These are phyloP conservation scores for Paraleonurus japonicus DNA, from an alignment of 257 asterid species.

Conservation along the genomic window DNA sequence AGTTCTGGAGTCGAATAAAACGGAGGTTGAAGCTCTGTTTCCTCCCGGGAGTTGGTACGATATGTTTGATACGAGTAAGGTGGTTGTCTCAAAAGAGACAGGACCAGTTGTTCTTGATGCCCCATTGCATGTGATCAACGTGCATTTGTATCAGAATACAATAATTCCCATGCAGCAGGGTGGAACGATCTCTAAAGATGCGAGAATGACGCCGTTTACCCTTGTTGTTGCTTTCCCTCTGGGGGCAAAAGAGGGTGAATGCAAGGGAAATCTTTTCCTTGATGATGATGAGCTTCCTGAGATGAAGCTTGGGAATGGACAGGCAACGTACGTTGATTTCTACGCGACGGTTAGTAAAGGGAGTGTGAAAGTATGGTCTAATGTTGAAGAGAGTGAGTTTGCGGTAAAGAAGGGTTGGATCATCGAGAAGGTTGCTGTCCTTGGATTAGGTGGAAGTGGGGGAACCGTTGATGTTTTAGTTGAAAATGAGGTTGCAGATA, in stretches of 20 bases:
- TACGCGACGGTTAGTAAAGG: conserved; percentile 51
- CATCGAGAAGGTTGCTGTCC: conserved; percentile 65
- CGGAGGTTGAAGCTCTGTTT: conserved; percentile 55
- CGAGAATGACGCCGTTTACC: conserved; percentile 76
- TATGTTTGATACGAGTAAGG: conserved; percentile 68
- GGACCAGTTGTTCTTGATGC: conserved; percentile 54
- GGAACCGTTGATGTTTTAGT: conserved; percentile 34
- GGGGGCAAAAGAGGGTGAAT: conserved; percentile 49
- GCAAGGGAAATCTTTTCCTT: conserved; percentile 67
- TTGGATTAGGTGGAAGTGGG: conserved; percentile 56
- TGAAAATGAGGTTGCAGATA: conserved; percentile 25
- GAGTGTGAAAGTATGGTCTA: conserved; percentile 70
- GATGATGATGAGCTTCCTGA: conserved; percentile 87
- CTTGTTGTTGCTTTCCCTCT: conserved; percentile 69
- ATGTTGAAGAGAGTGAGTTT: conserved; percentile 61
- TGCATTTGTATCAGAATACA: conserved; percentile 71
- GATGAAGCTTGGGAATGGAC: conserved; percentile 69
- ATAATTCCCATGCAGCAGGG: conserved; percentile 92
- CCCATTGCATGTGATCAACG: conserved; percentile 67
- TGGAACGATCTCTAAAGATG: conserved; percentile 75
- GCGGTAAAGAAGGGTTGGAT: conserved; percentile 74
- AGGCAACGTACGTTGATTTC: conserved; percentile 64
- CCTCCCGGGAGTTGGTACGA: conserved; percentile 86
- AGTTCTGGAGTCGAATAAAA: conserved; percentile 53
- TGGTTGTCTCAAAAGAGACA: conserved; percentile 42